Evolutionary conservation across 208 protist species (phyloP).

Genomic region (Wallacemonas sp.): DNA sequence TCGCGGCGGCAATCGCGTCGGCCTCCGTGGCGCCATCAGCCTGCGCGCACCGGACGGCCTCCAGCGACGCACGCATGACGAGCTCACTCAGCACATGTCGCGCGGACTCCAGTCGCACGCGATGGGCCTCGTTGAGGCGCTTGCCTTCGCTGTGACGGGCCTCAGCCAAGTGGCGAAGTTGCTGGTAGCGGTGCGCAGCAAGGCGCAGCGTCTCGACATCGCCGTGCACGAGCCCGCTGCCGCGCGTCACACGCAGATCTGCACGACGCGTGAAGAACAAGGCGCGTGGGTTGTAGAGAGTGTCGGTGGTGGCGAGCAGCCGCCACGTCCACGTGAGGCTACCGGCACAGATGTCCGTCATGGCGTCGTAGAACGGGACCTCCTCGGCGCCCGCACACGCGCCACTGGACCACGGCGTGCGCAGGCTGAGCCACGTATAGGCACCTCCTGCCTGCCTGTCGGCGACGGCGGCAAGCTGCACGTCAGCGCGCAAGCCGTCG

Average conservation of each 20-base stretch:
- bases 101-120: background rate
- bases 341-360: background rate
- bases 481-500: too few relatives aligned
- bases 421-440: background rate
- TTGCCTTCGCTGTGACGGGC: background rate
- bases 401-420: background rate
- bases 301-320: slow-evolving; percentile 13
- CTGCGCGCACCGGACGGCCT: slow-evolving; percentile 7
- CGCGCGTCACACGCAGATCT: background rate
- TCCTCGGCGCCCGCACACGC: background rate
- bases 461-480: too few relatives aligned
- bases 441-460: too few relatives aligned
- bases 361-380: background rate
- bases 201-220: slow-evolving; percentile 8
- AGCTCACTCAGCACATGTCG: background rate
- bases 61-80: slow-evolving; percentile 12
- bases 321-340: slow-evolving; percentile 1
- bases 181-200: slow-evolving; percentile 2
- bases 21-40: background rate
- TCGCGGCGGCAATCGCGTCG: background rate
- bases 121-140: slow-evolving; percentile 3
- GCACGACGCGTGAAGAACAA: slow-evolving; percentile 16
- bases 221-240: slow-evolving; percentile 14
- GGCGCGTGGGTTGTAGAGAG: slow-evolving; percentile 3
- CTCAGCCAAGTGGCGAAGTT: slow-evolving; percentile 1